Percentiles rank a stretch among this genome's conserved stretches.
Conservation (phyloP, 2,329 filamentous ascomycete species). For the Dothideomycetidae sp. region DNA sequence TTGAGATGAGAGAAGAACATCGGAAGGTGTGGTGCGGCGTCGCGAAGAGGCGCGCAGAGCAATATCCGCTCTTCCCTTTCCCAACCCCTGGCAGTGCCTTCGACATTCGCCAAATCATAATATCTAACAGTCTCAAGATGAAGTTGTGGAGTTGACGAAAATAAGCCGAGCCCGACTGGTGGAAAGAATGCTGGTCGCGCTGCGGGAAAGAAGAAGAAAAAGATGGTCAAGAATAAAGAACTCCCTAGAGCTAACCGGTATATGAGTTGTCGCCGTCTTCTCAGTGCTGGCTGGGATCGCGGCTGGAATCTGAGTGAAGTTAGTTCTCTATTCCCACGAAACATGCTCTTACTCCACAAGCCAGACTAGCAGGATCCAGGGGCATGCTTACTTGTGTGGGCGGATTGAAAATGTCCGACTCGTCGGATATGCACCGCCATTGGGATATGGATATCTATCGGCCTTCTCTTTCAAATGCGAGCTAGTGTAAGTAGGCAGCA, state of each 20-base stretch:
- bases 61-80: conserved; percentile 91
- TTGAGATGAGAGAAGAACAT: conserved; percentile 99
- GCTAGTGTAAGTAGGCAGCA: conserved; percentile 6
- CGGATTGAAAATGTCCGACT: conserved; percentile 13
- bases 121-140: conserved; percentile 92
- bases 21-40: conserved; percentile 77
- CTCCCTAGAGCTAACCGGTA: conserved; percentile 49
- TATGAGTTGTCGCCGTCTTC: conserved; percentile 59
- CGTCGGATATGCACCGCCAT: conserved; percentile 13
- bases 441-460: conserved; percentile 12
- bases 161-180: conserved; percentile 53
- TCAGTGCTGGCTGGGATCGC: conserved; percentile 56
- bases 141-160: conserved; percentile 47
- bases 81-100: conserved; percentile 86
- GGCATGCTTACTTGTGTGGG: conserved; percentile 12
- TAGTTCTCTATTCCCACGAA: too few species aligned
- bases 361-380: too few species aligned
- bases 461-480: conserved; percentile 8
- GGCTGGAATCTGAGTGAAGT: conserved; percentile 60
- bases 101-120: conserved; percentile 84
- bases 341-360: too few species aligned
- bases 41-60: conserved; percentile 83
- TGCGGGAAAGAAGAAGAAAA: conserved; percentile 65
- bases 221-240: conserved; percentile 42
- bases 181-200: conserved; percentile 48